phyloP scores from a whole-genome alignment of 2,329 filamentous ascomycete species.

The Aureobasidium zeae region DNA sequence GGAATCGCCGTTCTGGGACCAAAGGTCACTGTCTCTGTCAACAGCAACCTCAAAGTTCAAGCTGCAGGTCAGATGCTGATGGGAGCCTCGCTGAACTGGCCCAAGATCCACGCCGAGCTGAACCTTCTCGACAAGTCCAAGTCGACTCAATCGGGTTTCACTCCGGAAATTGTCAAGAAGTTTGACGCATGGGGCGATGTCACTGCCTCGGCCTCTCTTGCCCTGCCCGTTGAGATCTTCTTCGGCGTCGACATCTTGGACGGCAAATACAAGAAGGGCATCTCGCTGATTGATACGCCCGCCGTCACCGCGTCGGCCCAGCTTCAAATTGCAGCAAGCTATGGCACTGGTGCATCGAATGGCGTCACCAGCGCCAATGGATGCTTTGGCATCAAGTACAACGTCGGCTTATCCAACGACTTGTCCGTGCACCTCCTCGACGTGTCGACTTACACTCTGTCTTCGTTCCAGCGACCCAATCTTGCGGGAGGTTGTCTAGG shows the following conservation, averaged over 20 bases:
- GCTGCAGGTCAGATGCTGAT: conserved; percentile 17
- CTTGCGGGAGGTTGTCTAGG: conserved; percentile 12
- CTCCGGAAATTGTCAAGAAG: conserved; percentile 15
- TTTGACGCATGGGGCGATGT: conserved; percentile 17
- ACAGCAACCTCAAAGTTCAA: conserved; percentile 11
- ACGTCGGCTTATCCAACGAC: conserved; percentile 16
- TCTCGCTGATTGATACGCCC: conserved; percentile 17
- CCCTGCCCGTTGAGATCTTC: conserved; percentile 13
- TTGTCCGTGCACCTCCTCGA: conserved; percentile 6
- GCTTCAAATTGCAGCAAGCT: conserved; percentile 3
- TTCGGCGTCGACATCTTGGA: conserved; percentile 16
- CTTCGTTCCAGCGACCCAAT: conserved; percentile 2
- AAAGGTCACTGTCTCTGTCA: conserved; percentile 12
- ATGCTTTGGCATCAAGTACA: conserved; percentile 17
- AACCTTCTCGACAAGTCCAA: conserved; percentile 14
- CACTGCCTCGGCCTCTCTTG: conserved; percentile 10
- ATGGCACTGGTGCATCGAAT: conserved; percentile 8
- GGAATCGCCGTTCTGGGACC: conserved; percentile 16
- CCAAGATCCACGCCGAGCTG: conserved; percentile 12
- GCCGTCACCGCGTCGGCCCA: conserved; percentile 14
- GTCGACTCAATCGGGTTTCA: conserved; percentile 14
- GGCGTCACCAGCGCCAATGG: conserved; percentile 13
- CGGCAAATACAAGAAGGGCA: conserved; percentile 13
- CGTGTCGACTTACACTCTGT: neutral
- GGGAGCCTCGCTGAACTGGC: conserved; percentile 15